A percentile compares a stretch with the other conserved stretches of the same genome.
Conservation (phyloP, 345 rosid species). For the Zanthoxylum bungeanum region DNA sequence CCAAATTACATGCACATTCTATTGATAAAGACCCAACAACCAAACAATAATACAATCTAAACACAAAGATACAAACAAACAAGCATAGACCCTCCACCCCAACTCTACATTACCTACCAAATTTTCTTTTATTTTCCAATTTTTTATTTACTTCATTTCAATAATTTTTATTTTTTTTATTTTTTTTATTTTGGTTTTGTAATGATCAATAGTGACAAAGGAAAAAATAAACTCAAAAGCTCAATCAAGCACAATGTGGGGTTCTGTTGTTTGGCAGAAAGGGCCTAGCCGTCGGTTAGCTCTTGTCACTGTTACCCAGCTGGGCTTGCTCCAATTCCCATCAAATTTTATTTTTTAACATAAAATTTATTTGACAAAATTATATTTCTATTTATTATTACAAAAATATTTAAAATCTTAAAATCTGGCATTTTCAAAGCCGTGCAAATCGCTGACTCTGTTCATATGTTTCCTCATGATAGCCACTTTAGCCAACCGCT, state of each 20-base stretch:
- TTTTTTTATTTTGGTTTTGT: no score
- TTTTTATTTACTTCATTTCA: neutral
- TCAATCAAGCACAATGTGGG: conserved; percentile 17
- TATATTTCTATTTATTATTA: conserved; percentile 24
- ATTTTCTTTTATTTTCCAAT: neutral
- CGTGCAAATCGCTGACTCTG: conserved; percentile 92
- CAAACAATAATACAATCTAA: neutral
- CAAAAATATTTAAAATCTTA: conserved; percentile 17
- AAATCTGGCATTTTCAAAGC: conserved; percentile 93
- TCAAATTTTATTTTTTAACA: neutral
- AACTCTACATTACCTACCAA: neutral
- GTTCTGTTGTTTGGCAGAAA: conserved; percentile 21
- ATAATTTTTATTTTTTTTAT: neutral
- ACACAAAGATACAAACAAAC: neutral
- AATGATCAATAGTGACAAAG: neutral
- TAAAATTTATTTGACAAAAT: conserved; percentile 2
- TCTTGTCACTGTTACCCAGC: conserved; percentile 24
- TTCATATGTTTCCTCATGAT: conserved; percentile 87
- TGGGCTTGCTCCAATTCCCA: conserved; percentile 10
- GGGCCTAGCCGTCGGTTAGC: conserved; percentile 36
- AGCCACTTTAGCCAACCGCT: conserved; percentile 86
- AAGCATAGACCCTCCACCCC: neutral
- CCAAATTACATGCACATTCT: neutral
- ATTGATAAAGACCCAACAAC: conserved; percentile 19
- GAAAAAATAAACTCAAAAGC: neutral